Evolutionary conservation across 805 yeast species (phyloP).

Genomic region (Ogataea ganodermae): DNA sequence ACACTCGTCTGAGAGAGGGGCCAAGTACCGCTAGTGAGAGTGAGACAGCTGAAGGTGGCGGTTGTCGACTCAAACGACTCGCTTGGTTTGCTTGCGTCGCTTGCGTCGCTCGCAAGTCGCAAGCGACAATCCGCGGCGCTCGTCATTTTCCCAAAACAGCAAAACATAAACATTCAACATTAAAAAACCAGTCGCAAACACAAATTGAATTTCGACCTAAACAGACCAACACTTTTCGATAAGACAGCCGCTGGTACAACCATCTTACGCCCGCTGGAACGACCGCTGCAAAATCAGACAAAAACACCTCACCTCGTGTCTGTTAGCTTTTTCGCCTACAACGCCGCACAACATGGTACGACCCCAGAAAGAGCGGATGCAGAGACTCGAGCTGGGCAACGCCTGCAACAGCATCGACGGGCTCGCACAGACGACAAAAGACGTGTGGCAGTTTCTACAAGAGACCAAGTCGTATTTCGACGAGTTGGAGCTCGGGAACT

Average conservation of each 20-base stretch:
- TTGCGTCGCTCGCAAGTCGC: neutral
- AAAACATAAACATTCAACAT: slow-evolving; percentile 9
- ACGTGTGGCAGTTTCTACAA: neutral
- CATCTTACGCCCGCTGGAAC: too few species aligned
- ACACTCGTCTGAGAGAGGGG: too few species aligned
- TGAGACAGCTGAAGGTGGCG: too few species aligned
- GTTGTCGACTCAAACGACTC: too few species aligned
- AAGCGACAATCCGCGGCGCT: too few species aligned
- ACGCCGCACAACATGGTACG: neutral
- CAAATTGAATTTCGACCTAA: slow-evolving; percentile 2
- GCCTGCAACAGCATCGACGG: neutral
- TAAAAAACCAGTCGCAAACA: slow-evolving; percentile 4
- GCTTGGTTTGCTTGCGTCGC: neutral
- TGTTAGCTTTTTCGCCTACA: too few species aligned
- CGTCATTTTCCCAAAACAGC: slow-evolving; percentile 8
- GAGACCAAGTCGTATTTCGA: neutral
- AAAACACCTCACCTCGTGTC: too few species aligned
- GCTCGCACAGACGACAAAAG: neutral
- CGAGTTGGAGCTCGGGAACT: neutral
- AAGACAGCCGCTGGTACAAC: too few species aligned
- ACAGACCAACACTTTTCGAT: neutral
- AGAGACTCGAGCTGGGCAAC: neutral
- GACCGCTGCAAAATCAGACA: too few species aligned
- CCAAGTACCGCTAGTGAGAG: too few species aligned
- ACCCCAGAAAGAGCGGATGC: slow-evolving; percentile 6